Evolutionary conservation across 257 asterid species (phyloP).

Genomic region (Ocimum tenuiflorum): DNA sequence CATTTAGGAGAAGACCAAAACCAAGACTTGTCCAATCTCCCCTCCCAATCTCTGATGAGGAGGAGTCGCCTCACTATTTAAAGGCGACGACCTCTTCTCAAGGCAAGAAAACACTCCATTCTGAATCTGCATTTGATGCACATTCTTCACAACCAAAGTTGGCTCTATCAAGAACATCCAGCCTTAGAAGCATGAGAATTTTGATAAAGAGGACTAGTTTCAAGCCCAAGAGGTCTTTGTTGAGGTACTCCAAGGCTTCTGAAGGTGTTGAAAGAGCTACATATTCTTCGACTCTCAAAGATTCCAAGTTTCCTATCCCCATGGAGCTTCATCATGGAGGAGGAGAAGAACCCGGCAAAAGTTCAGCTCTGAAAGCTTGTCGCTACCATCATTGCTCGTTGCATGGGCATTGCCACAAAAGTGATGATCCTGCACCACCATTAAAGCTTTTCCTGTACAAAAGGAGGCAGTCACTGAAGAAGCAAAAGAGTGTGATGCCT

Average conservation of each 20-base stretch:
- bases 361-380: constrained; percentile 48
- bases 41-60: constrained; percentile 18
- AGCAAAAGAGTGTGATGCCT: constrained; percentile 29
- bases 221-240: constrained; percentile 39
- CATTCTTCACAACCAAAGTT: constrained; percentile 5
- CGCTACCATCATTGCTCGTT: constrained; percentile 86
- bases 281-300: constrained; percentile 68
- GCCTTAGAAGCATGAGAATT: constrained; percentile 40
- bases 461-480: constrained; percentile 37
- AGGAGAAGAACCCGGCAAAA: constrained; percentile 32
- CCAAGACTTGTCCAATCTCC: constrained; percentile 28
- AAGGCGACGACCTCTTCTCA: constrained; percentile 37
- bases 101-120: constrained; percentile 29
- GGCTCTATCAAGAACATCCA: constrained; percentile 30
- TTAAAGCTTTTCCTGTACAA: constrained; percentile 36
- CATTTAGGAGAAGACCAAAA: constrained; percentile 41
- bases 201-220: constrained; percentile 50
- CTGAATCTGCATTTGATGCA: constrained; percentile 25
- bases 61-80: constrained; percentile 35
- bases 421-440: constrained; percentile 30
- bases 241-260: constrained; percentile 23
- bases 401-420: constrained; percentile 51
- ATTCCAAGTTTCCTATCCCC: constrained; percentile 44
- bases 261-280: constrained; percentile 52
- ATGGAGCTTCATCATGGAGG: constrained; percentile 30